Conservation (phyloP, 2,329 filamentous ascomycete species). For the Colletotrichum neosansevieriae region DNA sequence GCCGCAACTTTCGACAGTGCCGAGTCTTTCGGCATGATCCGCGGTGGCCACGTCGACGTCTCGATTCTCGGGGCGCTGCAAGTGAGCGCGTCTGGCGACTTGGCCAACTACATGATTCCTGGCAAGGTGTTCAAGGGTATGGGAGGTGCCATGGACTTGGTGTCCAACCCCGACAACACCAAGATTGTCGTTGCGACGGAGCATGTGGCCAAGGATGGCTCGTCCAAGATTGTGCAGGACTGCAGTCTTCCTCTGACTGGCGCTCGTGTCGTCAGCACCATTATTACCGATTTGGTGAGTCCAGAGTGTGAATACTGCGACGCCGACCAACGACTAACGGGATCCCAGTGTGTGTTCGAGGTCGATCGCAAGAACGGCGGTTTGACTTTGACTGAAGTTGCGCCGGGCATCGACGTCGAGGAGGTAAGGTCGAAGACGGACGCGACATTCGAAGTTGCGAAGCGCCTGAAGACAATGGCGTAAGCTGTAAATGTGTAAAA, state of each 20-base stretch:
- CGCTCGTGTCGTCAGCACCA: constrained; percentile 75
- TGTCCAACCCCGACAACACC: constrained; percentile 77
- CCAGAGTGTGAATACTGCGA: fast-evolving
- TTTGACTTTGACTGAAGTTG: constrained; percentile 77
- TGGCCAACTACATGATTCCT: constrained; percentile 92
- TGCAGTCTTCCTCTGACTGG: constrained; percentile 76
- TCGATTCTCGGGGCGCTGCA: constrained; percentile 87
- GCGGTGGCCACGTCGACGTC: constrained; percentile 85
- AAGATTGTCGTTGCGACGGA: constrained; percentile 80
- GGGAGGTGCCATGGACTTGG: constrained; percentile 82
- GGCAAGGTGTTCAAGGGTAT: constrained; percentile 91
- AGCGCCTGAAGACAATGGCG: constrained; percentile 64
- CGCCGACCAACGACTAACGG: background rate
- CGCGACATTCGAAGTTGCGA: constrained; percentile 73
- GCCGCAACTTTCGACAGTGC: constrained; percentile 83
- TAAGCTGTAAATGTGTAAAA: constrained; percentile 40
- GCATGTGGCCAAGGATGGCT: constrained; percentile 76
- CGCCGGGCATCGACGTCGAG: constrained; percentile 75
- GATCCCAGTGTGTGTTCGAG: constrained; percentile 73
- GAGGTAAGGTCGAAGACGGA: constrained; percentile 78
- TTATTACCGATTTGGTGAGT: constrained; percentile 79
- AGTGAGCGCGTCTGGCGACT: constrained; percentile 81
- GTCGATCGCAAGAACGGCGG: constrained; percentile 72
- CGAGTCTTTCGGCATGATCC: constrained; percentile 90
- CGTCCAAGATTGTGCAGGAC: constrained; percentile 73